Evolutionary conservation across 208 protist genomes (phyloP).

Genomic region (Endotrypanum monterogeii): DNA sequence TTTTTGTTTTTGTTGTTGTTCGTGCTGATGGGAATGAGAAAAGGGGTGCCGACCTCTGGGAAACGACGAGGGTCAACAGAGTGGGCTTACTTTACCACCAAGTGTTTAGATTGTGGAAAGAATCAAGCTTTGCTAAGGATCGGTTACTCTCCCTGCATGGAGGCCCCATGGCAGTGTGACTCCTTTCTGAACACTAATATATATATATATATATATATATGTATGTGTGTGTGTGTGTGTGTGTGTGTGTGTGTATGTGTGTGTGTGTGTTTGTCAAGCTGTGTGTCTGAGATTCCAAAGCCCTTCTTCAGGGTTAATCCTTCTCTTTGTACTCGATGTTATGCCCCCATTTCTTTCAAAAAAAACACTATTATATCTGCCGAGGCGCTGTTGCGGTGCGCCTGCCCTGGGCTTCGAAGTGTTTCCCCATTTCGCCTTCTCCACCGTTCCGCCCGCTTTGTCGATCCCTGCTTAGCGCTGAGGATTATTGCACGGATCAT

Average conservation of each 20-base stretch:
- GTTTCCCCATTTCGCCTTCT: not conserved
- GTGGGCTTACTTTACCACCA: not conserved
- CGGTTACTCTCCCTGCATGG: not conserved
- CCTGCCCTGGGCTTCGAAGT: not conserved
- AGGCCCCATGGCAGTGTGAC: not conserved
- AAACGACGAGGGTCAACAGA: not conserved
- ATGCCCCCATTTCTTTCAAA: slow-evolving; percentile 3
- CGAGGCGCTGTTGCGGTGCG: slow-evolving; percentile 6
- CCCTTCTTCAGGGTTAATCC: not conserved
- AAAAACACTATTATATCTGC: slow-evolving; percentile 1
- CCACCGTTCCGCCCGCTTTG: not conserved
- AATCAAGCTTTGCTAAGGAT: not conserved
- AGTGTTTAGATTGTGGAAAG: not conserved
- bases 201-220: not conserved
- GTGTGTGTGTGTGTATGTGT: not conserved
- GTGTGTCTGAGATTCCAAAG: not conserved
- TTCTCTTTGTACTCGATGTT: not conserved
- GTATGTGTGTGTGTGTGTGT: not conserved
- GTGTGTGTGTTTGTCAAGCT: not conserved
- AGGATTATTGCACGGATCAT: not conserved
- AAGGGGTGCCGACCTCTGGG: no score
- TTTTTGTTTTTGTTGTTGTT: no score
- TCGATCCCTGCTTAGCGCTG: not conserved
- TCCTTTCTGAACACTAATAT: not conserved
- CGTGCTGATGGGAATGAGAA: no score